These are phyloP conservation scores for Lignosus rhinocerotis DNA, from an alignment of 1,284 basidiomycete genomes.

Conservation along the genomic window DNA sequence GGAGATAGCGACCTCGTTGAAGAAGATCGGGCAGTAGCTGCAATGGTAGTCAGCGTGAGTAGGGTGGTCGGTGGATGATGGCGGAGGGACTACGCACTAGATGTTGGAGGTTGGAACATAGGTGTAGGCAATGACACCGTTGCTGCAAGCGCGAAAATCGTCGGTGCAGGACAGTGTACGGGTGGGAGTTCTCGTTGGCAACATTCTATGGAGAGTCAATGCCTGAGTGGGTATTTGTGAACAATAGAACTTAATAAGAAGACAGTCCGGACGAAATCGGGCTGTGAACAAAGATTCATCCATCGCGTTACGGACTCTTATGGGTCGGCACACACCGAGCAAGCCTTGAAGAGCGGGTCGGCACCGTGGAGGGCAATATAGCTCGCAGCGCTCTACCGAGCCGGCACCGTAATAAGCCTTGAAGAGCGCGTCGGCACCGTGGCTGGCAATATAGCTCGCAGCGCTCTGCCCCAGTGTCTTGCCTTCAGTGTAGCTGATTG, in stretches of 20 bases:
- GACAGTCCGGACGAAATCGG: constrained; percentile 18
- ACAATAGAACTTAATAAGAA: constrained; percentile 7
- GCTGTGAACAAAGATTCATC: background rate
- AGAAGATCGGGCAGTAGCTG: constrained; percentile 29
- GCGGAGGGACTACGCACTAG: constrained; percentile 15
- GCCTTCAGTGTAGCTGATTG: constrained; percentile 23
- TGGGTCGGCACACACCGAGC: constrained; percentile 4
- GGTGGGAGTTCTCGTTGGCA: constrained; percentile 28
- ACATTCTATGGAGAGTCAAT: constrained; percentile 6
- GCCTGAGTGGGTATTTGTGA: background rate
- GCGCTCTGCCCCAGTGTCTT: constrained; percentile 27
- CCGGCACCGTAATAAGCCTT: constrained; percentile 26
- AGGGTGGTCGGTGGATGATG: background rate
- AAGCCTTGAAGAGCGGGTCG: constrained; percentile 25
- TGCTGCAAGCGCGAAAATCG: constrained; percentile 23
- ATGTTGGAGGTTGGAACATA: constrained; percentile 22
- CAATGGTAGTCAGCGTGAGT: background rate
- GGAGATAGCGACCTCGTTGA: constrained; percentile 25
- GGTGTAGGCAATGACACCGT: constrained; percentile 29
- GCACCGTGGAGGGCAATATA: constrained; percentile 25
- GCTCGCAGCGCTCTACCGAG: constrained; percentile 21
- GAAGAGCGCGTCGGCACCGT: constrained; percentile 27
- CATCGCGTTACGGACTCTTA: background rate
- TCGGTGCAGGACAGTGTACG: constrained; percentile 28
- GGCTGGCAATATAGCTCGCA: constrained; percentile 20